Evolutionary conservation across 345 rosid genomes (phyloP), one percentile per base, ranked within the genome.

Genomic region (Cardamine chenopodiifolia): DNA sequence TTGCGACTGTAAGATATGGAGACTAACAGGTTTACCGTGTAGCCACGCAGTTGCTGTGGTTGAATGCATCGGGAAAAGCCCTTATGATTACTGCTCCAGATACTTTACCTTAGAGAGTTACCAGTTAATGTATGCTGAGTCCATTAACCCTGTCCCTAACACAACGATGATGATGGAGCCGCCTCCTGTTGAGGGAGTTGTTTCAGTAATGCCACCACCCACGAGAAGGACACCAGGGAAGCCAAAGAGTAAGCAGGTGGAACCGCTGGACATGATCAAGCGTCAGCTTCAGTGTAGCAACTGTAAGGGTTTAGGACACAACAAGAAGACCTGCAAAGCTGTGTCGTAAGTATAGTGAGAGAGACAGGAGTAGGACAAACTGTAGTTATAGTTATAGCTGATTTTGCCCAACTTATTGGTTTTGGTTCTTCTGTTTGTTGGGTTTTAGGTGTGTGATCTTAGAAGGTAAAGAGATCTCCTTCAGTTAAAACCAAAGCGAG

Each of bases 231-330:
- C 90, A 9, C 91, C 90, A n/a, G 96, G 98, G 44, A 83, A 88
- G 62, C 87, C 94, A 20, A 91, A 88, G 86, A 79, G 72, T 78
- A 89, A 89, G 82, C 88, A 82, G 63, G 79, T 77, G 39, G 92
- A 88, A 48, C 79, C 89, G 4, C 22, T 82, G 1, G 98, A 88
- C 66, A 77, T 89, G 40, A 80, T 83, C 18, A 93, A 86, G 67
- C 87, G 97, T 66, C 93, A 89, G 67, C 94, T 91, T 39, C 98
- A 93, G 70, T 93, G 98, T 79, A 91, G 98, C 88, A 87, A 83
- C 81, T 93, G 98, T 84, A 93, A 91, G 83, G 96, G 98, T 23
- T 88, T 91, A 44, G 98, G 97, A 65, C 97, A 93, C 78, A 93
- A 93, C 78, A 91, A 91, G 82, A 88, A 87, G 79, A 93, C 97